These are phyloP conservation scores for Pleoardoris graminearum DNA, from an alignment of 2,329 filamentous ascomycete species.

Conservation along the genomic window DNA sequence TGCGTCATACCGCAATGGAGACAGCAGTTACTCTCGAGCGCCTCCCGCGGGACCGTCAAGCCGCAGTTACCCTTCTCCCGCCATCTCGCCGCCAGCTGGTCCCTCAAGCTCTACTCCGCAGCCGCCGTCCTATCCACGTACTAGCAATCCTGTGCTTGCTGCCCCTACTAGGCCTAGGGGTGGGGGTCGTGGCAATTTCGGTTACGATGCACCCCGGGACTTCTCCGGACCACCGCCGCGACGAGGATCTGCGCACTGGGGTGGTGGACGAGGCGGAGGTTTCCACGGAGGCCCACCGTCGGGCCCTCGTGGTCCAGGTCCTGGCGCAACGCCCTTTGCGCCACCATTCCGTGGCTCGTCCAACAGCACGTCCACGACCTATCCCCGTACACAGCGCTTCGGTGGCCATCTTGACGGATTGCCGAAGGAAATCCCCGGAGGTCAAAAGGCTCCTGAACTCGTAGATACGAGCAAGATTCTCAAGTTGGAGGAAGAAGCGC, in stretches of 20 bases:
- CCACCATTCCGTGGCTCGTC: conserved; percentile 48
- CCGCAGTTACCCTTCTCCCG: conserved; percentile 42
- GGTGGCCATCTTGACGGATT: conserved; percentile 48
- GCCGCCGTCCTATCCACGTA: conserved; percentile 38
- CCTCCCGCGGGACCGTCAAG: conserved; percentile 46
- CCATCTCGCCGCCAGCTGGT: conserved; percentile 47
- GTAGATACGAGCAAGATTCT: conserved; percentile 49
- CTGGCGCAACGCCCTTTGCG: conserved; percentile 34
- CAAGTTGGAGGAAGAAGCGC: conserved; percentile 53
- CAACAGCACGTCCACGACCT: conserved; percentile 51
- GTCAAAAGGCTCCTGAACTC: conserved; percentile 48
- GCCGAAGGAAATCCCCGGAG: conserved; percentile 51
- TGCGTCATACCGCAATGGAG: conserved; percentile 43
- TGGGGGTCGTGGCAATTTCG: conserved; percentile 47
- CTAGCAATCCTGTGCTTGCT: conserved; percentile 42
- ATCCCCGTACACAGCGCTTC: conserved; percentile 54
- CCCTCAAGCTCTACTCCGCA: conserved; percentile 36
- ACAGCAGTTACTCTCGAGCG: conserved; percentile 38
- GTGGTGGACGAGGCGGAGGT: conserved; percentile 36
- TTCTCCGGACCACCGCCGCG: conserved; percentile 39
- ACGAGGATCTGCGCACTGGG: conserved; percentile 40
- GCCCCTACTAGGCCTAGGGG: conserved; percentile 47
- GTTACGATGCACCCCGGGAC: conserved; percentile 43
- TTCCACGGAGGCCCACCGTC: conserved; percentile 37
- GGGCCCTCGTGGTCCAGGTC: conserved; percentile 37